phyloP scores from a whole-genome alignment of 2,329 filamentous ascomycete genomes.

The Cladosporium sp. region DNA sequence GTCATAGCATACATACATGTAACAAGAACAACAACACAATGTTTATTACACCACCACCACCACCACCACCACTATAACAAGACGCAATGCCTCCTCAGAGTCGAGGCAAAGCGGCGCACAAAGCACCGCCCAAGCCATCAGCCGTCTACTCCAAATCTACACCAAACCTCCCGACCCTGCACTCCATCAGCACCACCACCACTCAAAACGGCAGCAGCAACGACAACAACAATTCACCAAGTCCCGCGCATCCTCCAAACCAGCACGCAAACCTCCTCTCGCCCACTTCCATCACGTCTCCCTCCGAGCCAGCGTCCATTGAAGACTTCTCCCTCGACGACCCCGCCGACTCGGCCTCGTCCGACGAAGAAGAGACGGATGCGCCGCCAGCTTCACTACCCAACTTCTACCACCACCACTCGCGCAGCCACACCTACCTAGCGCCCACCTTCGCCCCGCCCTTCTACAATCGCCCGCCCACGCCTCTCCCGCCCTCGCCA shows the following conservation, averaged over 20 bases:
- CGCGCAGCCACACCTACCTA: constrained; percentile 48
- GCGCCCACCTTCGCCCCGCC: constrained; percentile 66
- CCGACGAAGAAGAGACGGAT: constrained; percentile 35
- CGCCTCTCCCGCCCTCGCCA: constrained; percentile 86
- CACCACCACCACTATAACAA: background rate
- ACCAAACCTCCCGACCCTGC: constrained; percentile 48
- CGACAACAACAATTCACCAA: constrained; percentile 9
- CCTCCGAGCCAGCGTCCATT: constrained; percentile 42
- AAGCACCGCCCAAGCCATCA: constrained; percentile 34
- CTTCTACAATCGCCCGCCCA: constrained; percentile 97
- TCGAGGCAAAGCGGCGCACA: constrained; percentile 37
- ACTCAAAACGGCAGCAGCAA: constrained; percentile 22
- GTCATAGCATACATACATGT: background rate
- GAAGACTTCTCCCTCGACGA: constrained; percentile 42
- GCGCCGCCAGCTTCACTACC: constrained; percentile 18
- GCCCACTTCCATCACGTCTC: constrained; percentile 32
- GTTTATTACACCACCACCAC: background rate
- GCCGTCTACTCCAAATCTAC: constrained; percentile 49
- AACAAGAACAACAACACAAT: background rate
- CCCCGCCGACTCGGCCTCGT: constrained; percentile 32
- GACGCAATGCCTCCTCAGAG: constrained; percentile 44
- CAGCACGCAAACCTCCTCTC: constrained; percentile 12
- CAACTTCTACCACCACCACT: constrained; percentile 43
- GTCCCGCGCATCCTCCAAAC: constrained; percentile 19
- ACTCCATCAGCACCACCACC: constrained; percentile 31